Evolutionary conservation across 2,329 filamentous ascomycete genomes (phyloP).

Genomic region (Fusarium hostae): DNA sequence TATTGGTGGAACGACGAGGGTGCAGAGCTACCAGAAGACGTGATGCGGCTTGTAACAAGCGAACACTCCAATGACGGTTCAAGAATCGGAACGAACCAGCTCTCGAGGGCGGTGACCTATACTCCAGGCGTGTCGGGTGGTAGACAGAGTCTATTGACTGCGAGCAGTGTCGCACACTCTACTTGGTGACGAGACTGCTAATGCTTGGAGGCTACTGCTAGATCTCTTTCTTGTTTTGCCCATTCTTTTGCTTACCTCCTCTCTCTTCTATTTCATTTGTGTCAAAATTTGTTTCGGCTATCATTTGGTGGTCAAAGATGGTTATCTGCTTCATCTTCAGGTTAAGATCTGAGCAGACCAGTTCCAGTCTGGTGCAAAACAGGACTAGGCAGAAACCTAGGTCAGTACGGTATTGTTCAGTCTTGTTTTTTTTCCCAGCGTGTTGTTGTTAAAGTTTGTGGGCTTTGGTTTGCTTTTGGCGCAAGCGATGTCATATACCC

Average conservation of each 20-base stretch:
- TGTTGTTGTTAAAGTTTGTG: background rate
- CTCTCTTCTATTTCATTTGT: background rate
- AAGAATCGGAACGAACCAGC: conserved; percentile 40
- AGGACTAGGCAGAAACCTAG: conserved; percentile 31
- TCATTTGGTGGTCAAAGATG: background rate
- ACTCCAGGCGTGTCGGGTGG: conserved; percentile 15
- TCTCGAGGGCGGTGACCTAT: conserved; percentile 47
- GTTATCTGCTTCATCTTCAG: background rate
- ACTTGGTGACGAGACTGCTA: conserved; percentile 5
- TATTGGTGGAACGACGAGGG: conserved; percentile 52
- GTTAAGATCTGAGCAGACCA: conserved; percentile 3
- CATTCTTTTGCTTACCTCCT: background rate
- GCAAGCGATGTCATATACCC: conserved; percentile 21
- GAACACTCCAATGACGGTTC: conserved; percentile 42
- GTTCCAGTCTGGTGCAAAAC: conserved; percentile 34
- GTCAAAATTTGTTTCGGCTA: background rate
- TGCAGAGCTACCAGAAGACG: conserved; percentile 25
- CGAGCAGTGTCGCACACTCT: conserved; percentile 25
- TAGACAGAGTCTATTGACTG: conserved; percentile 12
- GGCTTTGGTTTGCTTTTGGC: conserved; percentile 2
- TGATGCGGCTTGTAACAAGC: conserved; percentile 32
- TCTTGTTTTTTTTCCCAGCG: background rate
- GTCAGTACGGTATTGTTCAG: conserved; percentile 6
- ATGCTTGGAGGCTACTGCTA: background rate
- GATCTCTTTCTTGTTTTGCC: background rate